A percentile compares a stretch with the other conserved stretches of the same genome.
phyloP scores from a whole-genome alignment of 805 yeast species.

The Candida ovalis region DNA sequence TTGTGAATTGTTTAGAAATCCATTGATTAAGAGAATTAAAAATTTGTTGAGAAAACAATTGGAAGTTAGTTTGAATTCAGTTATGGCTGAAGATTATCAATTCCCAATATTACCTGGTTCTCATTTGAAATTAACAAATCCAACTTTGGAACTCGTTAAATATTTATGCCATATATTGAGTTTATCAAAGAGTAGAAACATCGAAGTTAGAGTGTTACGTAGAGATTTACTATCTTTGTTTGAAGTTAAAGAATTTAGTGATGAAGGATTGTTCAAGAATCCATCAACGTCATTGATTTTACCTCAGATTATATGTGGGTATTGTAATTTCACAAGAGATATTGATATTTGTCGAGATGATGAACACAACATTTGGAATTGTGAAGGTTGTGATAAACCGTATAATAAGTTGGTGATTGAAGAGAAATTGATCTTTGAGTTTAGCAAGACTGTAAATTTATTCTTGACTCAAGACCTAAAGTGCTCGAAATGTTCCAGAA shows the following conservation, averaged over 20 bases:
- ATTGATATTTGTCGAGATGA: slow-evolving; percentile 79
- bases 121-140: slow-evolving; percentile 53
- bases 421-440: slow-evolving; percentile 68
- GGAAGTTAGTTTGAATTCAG: slow-evolving; percentile 63
- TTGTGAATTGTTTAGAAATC: slow-evolving; percentile 54
- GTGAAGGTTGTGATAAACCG: slow-evolving; percentile 61
- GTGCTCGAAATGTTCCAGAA: slow-evolving; percentile 71
- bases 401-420: slow-evolving; percentile 71
- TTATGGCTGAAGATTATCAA: slow-evolving; percentile 54
- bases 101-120: slow-evolving; percentile 81
- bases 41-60: slow-evolving; percentile 65
- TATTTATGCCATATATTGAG: slow-evolving; percentile 67
- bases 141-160: slow-evolving; percentile 78
- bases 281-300: slow-evolving; percentile 71
- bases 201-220: slow-evolving; percentile 73
- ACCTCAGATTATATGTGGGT: slow-evolving; percentile 69
- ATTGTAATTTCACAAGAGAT: slow-evolving; percentile 71
- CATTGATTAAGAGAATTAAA: slow-evolving; percentile 62
- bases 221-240: slow-evolving; percentile 68
- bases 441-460: slow-evolving; percentile 49
- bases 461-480: slow-evolving; percentile 77
- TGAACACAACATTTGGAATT: slow-evolving; percentile 48
- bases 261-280: slow-evolving; percentile 64
- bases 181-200: slow-evolving; percentile 56
- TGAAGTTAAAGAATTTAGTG: slow-evolving; percentile 81